Base-by-base conservation (phyloP, 306 rosid genomes). In the Trifolium pratense region DNA sequence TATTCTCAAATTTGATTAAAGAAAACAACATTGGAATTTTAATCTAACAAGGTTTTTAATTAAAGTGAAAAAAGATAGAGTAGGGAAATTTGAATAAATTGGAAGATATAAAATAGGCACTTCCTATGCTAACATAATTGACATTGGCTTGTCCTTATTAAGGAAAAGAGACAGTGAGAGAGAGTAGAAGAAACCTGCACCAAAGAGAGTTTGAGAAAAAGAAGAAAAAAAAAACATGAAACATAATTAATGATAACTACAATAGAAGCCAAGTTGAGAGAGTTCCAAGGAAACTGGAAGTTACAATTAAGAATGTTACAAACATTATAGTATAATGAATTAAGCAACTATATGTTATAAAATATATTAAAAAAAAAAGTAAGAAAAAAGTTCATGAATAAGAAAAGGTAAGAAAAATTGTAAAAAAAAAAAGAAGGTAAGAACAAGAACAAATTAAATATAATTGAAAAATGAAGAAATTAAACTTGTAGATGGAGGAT, bases 201-300 rank as follows among this genome's bases (percentile, higher is more conserved):
- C 65, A 29, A 59, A 70, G 34, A 70, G 57, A 49, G 58, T n/a
- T 69, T 14, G 53, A 1, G 37, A 34, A 56, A 51, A 29, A 4
- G 6, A 29, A 4, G 32, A 29, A 56, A 63, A 40, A 42, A n/a
- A 56, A 56, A 56, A 56, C 34, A 56, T 56, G 62, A 56, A 17
- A 74, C 58, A 77, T 26, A 75, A 80, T 32, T 34, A 70, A 81
- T 76, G 55, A 70, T 69, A 55, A 29, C 70, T 68, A 69, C 37
- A 3, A 68, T 40, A 56, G 71, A 31, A 11, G 26, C 74, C 66
- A 74, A 68, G 75, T 56, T 56, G 73, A 45, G 71, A 68, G 73
- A 79, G 70, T 80, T 75, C 79, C 79, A 71, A 75, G 65, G 70
- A 75, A 79, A 83, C 71, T 68, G 74, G 78, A 81, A 70, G 78